phyloP scores from a whole-genome alignment of 1,139 yeast species.

The Pichia sp. region DNA sequence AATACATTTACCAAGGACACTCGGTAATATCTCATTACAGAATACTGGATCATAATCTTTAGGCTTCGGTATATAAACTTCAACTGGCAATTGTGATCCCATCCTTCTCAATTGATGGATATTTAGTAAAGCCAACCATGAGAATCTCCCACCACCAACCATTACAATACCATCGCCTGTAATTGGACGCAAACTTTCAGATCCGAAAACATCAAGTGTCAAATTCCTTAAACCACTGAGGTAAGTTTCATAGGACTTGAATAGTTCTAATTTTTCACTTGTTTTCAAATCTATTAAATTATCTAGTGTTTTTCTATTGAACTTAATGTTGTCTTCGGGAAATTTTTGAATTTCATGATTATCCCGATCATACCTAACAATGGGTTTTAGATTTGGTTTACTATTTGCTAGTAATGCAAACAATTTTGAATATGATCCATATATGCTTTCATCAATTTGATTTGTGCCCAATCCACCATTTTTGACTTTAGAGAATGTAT shows the following conservation, averaged over 20 bases:
- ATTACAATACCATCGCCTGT: slow-evolving; percentile 52
- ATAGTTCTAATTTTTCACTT: slow-evolving; percentile 20
- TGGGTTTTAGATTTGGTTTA: slow-evolving; percentile 26
- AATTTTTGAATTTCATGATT: slow-evolving; percentile 30
- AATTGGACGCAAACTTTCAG: slow-evolving; percentile 8
- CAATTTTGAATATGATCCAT: not conserved
- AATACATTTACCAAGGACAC: slow-evolving; percentile 41
- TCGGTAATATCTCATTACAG: slow-evolving; percentile 41
- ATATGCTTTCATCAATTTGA: not conserved
- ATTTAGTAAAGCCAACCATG: slow-evolving; percentile 48
- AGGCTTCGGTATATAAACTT: slow-evolving; percentile 49
- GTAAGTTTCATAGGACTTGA: slow-evolving; percentile 24
- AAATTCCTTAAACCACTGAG: slow-evolving; percentile 16
- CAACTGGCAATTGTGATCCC: slow-evolving; percentile 53
- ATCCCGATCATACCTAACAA: slow-evolving; percentile 25
- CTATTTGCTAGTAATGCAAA: slow-evolving; percentile 10
- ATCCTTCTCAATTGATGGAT: slow-evolving; percentile 44
- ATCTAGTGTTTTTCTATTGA: slow-evolving; percentile 27
- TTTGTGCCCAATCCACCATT: not conserved
- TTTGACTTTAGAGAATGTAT: not conserved
- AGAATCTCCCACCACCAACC: slow-evolving; percentile 55
- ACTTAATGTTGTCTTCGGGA: slow-evolving; percentile 29
- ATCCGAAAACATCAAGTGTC: slow-evolving; percentile 19
- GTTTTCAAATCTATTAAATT: slow-evolving; percentile 25
- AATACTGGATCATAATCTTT: slow-evolving; percentile 43